Base-by-base conservation (phyloP, 2,329 filamentous ascomycete species). In the Calcarisporium arbuscula region DNA sequence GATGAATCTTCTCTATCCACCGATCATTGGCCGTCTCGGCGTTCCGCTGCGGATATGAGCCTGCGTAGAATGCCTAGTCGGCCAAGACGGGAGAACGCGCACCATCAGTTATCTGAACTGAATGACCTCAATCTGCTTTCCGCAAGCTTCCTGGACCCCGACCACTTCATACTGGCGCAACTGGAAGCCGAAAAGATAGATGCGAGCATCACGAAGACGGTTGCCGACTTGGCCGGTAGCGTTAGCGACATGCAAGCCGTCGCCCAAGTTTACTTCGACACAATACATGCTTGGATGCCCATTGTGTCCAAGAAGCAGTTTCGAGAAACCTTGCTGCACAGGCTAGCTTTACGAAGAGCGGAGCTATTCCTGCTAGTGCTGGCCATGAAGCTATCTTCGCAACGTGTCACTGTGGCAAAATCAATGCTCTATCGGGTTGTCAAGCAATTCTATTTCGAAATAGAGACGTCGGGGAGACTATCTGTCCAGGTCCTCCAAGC, bases 91-190 rank as follows among this genome's bases (percentile, higher is more conserved):
- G 15, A 18, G 11, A 20, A 15, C 15, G 27, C 15, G 5, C 17
- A 32, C 16, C 39, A 28, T 15, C 5, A 26, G 10, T 18, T 30
- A 6, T 22, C 32, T 6, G 31, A 25, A 19, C 26, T 31, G 14
- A 16, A 10, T 20, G 29, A 16, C 14, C 16, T 28, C 10, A 41
- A 22, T 25, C 32, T 30, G 8, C 15, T 39, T 5, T 30, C 39
- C 4, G 39, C 36, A 19, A 19, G 39, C 14, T 41, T 41, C 19
- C 20, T 41, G 1, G 39, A 41, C 8, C 35, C 39, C 10, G 39
- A 38, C 2, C 22, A 33, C n/a, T 38, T 41, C 26, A 28, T 19
- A 14, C 36, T 19, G 7, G 39, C 35, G 20, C 39, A 35, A 14
- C 18, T 41, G 17, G 27, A 30, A 11, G 19, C 36, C 7, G 17